Conservation (phyloP, 164 flowering plant genomes). For the Tetracentron sinense region DNA sequence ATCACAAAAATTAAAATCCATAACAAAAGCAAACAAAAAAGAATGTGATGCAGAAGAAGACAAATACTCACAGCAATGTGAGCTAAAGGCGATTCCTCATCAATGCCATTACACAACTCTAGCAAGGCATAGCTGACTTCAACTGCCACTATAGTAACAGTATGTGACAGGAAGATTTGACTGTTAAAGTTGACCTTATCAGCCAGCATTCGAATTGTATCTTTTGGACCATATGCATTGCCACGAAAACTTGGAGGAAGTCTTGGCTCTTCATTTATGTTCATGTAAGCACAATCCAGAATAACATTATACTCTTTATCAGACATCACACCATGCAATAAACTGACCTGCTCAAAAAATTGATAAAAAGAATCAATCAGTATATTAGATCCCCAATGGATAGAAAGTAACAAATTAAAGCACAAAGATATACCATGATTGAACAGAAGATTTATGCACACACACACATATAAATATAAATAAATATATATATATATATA, state of each 20-base stretch:
- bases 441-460: background rate
- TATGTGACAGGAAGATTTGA: conserved; percentile 72
- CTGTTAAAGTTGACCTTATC: conserved; percentile 89
- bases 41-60: background rate
- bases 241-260: conserved; percentile 92
- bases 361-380: background rate
- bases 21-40: conserved; percentile 6
- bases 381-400: background rate
- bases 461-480: too few species aligned
- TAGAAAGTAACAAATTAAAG: background rate
- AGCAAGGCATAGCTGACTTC: conserved; percentile 72
- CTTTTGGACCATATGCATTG: conserved; percentile 49
- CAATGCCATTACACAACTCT: conserved; percentile 71
- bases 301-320: conserved; percentile 81
- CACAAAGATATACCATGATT: background rate
- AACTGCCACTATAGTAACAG: conserved; percentile 69
- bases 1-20: background rate
- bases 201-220: conserved; percentile 69
- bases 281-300: conserved; percentile 66
- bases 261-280: conserved; percentile 69
- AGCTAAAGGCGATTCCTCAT: conserved; percentile 82
- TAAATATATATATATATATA: too few species aligned
- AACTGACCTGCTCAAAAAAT: conserved; percentile 64
- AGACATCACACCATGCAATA: conserved; percentile 75
- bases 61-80: conserved; percentile 68